Conservation (phyloP, 306 rosid genomes). For the Cicer chorassanicum region DNA sequence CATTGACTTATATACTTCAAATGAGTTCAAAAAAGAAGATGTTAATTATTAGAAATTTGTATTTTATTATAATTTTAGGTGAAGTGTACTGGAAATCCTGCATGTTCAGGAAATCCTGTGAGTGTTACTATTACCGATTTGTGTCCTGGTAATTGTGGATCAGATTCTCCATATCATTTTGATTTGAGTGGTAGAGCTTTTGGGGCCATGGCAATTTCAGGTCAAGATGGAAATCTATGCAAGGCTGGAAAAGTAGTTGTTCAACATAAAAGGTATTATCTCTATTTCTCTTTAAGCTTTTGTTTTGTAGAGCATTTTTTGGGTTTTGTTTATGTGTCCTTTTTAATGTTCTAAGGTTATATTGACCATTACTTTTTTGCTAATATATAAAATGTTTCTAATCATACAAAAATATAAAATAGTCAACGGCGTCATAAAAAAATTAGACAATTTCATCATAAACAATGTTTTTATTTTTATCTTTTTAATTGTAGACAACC, state of each 20-base stretch:
- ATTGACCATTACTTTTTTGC: too few relatives aligned
- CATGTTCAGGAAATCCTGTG: conserved; percentile 66
- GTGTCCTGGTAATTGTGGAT: conserved; percentile 61
- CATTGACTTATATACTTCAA: too few relatives aligned
- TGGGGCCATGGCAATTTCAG: conserved; percentile 78
- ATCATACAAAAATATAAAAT: too few relatives aligned
- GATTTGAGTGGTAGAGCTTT: conserved; percentile 85
- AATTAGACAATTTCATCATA: too few relatives aligned
- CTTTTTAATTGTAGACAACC: not conserved
- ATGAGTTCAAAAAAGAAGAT: too few relatives aligned
- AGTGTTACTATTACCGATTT: conserved; percentile 69
- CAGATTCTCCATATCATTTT: conserved; percentile 56
- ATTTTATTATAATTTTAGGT: conserved; percentile 47
- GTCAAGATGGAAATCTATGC: conserved; percentile 54
- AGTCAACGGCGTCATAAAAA: too few relatives aligned
- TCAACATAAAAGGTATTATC: conserved; percentile 59
- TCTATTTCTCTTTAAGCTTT: not conserved
- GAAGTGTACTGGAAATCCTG: conserved; percentile 56
- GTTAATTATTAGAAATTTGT: not conserved
- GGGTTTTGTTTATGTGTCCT: too few relatives aligned
- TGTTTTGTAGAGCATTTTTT: not conserved
- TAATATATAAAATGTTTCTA: too few relatives aligned
- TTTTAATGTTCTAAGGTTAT: not conserved
- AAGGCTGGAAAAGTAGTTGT: conserved; percentile 58
- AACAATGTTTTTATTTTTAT: not conserved